Evolutionary conservation across 192 early-diverging fungal genomes (phyloP), one percentile per base, ranked within the genome.

Genomic region (Lobosporangium transversale): DNA sequence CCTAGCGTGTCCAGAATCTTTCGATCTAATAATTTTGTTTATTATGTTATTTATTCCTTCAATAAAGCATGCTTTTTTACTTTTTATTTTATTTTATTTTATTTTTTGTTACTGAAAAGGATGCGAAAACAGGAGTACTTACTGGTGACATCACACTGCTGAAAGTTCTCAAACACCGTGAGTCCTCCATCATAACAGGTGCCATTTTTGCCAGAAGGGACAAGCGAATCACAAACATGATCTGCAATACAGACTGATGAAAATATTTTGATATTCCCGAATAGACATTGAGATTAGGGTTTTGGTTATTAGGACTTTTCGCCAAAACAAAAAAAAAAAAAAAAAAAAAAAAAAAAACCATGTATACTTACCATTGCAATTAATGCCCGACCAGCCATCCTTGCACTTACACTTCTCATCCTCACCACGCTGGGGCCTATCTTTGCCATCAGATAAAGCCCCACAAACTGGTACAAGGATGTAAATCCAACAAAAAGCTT

Each of bases 301-400:
- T 14, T 10, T 5, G 35, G 18, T n/a, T n/a, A n/a, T 53, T 4
- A 6, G 12, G n/a, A 32, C 30, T 29, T 1, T 20, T 1, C 21
- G 6, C 18, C 14, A n/a, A n/a, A n/a, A n/a, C n/a, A n/a, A n/a
- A n/a, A n/a, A n/a, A n/a, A n/a, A n/a, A n/a, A n/a, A n/a, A n/a
- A n/a, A n/a, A n/a, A n/a, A n/a, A n/a, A n/a, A n/a, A n/a, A n/a
- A n/a, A n/a, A n/a, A n/a, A n/a, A 3, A 2, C 29, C 17, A 15
- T 2, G n/a, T 7, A 2, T 2, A 31, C 52, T 58, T 66, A 66
- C 64, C 86, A 81, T 97, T 97, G 84, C 95, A 97, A 70, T 97
- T 97, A 67, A 94, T 93, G 32, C 95, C 95, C 33, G 86, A 87
- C 95, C 95, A 97, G 12, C 94, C 94, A 33, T 92, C 89, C 37